Conservation (phyloP, 768 basidiomycete species). For the Mycena latifolia region DNA sequence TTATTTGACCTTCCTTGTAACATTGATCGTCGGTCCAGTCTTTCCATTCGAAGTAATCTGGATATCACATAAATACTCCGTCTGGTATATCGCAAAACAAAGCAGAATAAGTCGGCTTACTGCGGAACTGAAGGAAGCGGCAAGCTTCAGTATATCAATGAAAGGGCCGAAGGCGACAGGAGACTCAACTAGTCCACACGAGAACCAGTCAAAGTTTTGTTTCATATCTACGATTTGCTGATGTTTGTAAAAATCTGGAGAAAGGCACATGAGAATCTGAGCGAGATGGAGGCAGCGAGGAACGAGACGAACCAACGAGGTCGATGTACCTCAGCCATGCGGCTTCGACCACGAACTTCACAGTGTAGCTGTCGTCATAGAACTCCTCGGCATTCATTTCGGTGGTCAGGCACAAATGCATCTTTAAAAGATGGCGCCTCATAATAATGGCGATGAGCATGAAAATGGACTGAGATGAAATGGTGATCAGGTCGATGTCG, state of each 20-base stretch:
- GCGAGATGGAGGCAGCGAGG: not conserved
- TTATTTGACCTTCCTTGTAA: constrained; percentile 4
- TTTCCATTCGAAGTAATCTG: constrained; percentile 23
- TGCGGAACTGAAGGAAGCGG: not conserved
- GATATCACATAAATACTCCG: not conserved
- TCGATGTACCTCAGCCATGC: constrained; percentile 4
- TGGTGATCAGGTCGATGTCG: not conserved
- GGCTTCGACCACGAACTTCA: not conserved
- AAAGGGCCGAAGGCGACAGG: too few species aligned
- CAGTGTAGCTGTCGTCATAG: too few species aligned
- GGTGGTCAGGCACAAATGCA: too few species aligned
- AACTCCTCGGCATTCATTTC: too few species aligned
- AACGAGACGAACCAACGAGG: not conserved
- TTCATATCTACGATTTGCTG: too few species aligned
- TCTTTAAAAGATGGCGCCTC: too few species aligned
- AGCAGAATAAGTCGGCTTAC: not conserved
- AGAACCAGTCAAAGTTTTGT: too few species aligned
- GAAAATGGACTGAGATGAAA: too few species aligned
- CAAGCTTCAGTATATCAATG: not conserved
- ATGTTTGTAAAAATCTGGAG: too few species aligned
- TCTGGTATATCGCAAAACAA: too few species aligned
- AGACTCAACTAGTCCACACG: too few species aligned
- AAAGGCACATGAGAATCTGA: not conserved
- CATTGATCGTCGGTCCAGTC: constrained; percentile 11
- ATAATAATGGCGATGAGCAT: too few species aligned